Base-by-base conservation (phyloP, 1,284 basidiomycete genomes). In the Stygiomarasmius scandens region DNA sequence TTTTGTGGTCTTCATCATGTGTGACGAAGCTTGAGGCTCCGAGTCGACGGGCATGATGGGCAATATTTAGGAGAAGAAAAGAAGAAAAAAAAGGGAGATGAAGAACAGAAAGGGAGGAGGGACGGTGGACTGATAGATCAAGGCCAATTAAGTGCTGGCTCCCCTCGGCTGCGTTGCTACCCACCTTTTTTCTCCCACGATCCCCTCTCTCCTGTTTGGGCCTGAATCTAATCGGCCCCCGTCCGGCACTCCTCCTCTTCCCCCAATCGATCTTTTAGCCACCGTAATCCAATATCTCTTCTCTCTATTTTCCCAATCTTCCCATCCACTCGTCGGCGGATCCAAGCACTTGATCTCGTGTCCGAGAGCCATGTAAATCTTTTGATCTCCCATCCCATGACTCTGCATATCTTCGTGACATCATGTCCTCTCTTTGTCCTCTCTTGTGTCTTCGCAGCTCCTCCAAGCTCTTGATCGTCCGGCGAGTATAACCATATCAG, bases 1-100 rank as follows among this genome's bases (percentile, higher is more conserved):
- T 79, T 93, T 93, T 71, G 94, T 96, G 24, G 92, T 95, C 85
- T 96, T 96, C 93, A 96, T 96, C 89, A 96, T 91, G 72, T 96
- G 94, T 41, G 92, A 93, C 53, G 89, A 85, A 59, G 82, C 78
- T 64, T 81, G 80, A 27, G 72, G 66, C 56, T 81, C 80, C 50
- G 67, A 60, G 45, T 75, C 73, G 44, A 69, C 61, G 55, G 66
- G 70, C 78, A 80, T 80, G 64, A 65, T 66, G 64, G 56, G 52
- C 32, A 66, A 56, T 57, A 60, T 61, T 55, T 64, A 58, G 57
- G 56, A 50, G 45, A 51, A 61, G 56, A 61, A 55, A 50, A 54
- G 48, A 62, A 63, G 59, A 64, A 58, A 62, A 62, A 58, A 58
- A 32, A 69, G 65, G 48, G 54, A 66, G 60, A 63, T 68, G 63